Conservation (phyloP, 2,329 filamentous ascomycete genomes). For the Aspergillus sojae region DNA sequence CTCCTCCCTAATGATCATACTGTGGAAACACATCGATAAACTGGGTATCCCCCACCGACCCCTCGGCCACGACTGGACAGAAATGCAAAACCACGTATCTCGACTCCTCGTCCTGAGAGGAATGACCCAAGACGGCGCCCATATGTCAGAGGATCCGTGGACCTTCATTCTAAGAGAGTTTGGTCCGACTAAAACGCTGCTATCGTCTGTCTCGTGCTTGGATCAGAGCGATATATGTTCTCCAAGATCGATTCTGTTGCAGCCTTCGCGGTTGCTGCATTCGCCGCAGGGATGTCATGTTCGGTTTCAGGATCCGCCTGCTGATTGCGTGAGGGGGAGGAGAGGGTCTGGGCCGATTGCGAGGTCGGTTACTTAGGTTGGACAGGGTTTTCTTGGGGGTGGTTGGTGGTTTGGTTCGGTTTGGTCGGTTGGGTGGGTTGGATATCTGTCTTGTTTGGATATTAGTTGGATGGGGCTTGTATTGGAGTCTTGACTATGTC, state of each 20-base stretch:
- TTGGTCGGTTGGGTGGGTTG: neutral
- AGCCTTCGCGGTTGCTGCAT: neutral
- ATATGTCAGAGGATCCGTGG: slow-evolving; percentile 13
- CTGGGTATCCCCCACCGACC: slow-evolving; percentile 13
- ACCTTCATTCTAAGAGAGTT: slow-evolving; percentile 11
- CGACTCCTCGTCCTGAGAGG: slow-evolving; percentile 17
- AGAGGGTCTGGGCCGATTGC: neutral
- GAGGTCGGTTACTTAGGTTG: neutral
- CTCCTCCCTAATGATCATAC: neutral
- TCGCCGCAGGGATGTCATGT: neutral
- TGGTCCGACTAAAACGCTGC: neutral
- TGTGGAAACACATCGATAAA: slow-evolving; percentile 8
- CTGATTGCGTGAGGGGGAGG: neutral
- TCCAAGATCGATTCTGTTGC: slow-evolving; percentile 2
- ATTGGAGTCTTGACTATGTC: no score
- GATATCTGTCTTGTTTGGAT: no score
- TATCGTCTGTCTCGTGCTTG: neutral
- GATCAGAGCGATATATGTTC: neutral
- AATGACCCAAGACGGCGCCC: neutral
- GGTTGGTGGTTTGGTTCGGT: no score
- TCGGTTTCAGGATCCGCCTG: neutral
- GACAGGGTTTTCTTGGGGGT: neutral
- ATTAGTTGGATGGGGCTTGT: no score
- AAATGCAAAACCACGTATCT: slow-evolving; percentile 5
- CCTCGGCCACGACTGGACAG: slow-evolving; percentile 8